phyloP scores from a whole-genome alignment of 1,139 yeast species.

The Candida labiduridarum region DNA sequence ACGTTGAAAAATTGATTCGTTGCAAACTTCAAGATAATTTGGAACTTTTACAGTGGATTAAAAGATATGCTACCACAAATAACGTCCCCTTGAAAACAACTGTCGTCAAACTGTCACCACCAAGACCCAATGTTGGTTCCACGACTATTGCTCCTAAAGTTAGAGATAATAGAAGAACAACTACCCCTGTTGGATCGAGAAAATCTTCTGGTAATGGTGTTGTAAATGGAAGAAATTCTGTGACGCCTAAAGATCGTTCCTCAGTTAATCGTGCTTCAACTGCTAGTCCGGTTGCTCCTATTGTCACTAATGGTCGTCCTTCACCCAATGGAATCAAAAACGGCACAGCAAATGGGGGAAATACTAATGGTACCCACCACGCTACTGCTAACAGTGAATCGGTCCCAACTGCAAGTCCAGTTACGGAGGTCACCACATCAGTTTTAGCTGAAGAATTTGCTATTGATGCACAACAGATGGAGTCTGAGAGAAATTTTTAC shows the following conservation, averaged over 20 bases:
- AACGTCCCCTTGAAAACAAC: slow-evolving; percentile 15
- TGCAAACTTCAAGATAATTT: slow-evolving; percentile 92
- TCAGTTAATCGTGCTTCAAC: background rate
- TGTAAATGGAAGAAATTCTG: slow-evolving; percentile 1
- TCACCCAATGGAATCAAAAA: slow-evolving; percentile 6
- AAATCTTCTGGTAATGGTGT: slow-evolving; percentile 6
- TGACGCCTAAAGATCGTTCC: background rate
- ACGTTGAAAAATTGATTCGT: slow-evolving; percentile 79
- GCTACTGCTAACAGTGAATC: background rate
- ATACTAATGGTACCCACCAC: background rate
- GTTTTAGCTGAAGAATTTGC: slow-evolving; percentile 14
- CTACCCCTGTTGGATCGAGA: slow-evolving; percentile 8
- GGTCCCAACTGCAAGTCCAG: slow-evolving; percentile 5
- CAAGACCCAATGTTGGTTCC: slow-evolving; percentile 10
- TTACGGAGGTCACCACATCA: slow-evolving; percentile 20
- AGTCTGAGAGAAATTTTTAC: slow-evolving; percentile 84
- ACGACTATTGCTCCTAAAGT: slow-evolving; percentile 6
- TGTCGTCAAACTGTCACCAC: slow-evolving; percentile 4
- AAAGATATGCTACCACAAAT: slow-evolving; percentile 64
- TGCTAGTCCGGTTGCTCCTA: background rate
- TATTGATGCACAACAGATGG: slow-evolving; percentile 48
- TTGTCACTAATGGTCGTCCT: background rate
- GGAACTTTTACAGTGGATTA: slow-evolving; percentile 92
- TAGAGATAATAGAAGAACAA: slow-evolving; percentile 10
- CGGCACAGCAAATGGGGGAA: background rate